phyloP scores from a whole-genome alignment of 1,284 basidiomycete genomes.

The Tilletia setariae region DNA sequence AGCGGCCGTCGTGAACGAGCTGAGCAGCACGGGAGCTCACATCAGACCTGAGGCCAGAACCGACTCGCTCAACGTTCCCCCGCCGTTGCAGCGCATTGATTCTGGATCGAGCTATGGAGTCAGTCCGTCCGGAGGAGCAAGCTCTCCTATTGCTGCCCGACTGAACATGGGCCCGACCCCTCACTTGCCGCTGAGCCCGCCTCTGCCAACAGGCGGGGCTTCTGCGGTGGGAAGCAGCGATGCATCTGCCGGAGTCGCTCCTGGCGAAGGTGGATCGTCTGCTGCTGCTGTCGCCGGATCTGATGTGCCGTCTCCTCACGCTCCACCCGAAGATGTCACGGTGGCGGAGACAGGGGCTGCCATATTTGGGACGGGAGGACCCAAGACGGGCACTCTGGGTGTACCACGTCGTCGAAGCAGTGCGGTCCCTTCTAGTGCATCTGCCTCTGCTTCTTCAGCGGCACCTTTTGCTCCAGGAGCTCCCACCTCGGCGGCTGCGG shows the following conservation, averaged over 20 bases:
- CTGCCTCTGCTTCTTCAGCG: neutral
- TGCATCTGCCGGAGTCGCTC: neutral
- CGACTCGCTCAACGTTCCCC: conserved; percentile 16
- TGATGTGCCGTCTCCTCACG: conserved; percentile 5
- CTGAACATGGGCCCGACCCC: conserved; percentile 13
- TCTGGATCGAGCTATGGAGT: neutral
- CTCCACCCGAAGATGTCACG: conserved; percentile 29
- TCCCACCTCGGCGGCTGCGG: neutral
- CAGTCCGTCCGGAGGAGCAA: neutral
- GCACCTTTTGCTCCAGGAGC: neutral
- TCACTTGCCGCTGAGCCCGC: neutral
- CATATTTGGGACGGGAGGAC: conserved; percentile 34
- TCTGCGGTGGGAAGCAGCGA: neutral
- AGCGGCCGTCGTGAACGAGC: conserved; percentile 13
- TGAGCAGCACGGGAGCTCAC: neutral
- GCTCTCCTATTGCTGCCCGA: neutral
- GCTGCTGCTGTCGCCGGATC: conserved; percentile 14
- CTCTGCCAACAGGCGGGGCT: neutral
- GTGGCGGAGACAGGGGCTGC: conserved; percentile 38
- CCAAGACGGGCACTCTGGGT: conserved; percentile 33
- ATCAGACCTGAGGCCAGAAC: neutral
- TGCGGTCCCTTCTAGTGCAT: neutral
- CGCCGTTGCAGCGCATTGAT: conserved; percentile 18
- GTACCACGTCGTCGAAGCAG: conserved; percentile 22
- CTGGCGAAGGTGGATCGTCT: neutral